phyloP scores from a whole-genome alignment of 768 basidiomycete species.

The Leucocoprinus sp. region DNA sequence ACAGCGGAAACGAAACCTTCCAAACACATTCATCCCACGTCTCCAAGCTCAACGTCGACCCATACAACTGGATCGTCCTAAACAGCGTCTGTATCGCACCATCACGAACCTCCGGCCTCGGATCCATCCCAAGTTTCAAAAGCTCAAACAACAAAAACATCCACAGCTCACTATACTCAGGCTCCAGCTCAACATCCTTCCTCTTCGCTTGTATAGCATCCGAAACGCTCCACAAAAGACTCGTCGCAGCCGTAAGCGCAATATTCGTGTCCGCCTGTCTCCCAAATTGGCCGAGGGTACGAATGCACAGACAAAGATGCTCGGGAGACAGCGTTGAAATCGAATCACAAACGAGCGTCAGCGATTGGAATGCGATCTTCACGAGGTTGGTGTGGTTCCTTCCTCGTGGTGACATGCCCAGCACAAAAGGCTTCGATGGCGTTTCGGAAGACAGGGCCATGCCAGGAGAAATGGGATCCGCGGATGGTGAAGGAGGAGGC shows the following conservation, averaged over 20 bases:
- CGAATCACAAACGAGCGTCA: conserved; percentile 92
- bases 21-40: conserved; percentile 92
- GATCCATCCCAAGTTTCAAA: conserved; percentile 72
- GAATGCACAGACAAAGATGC: conserved; percentile 83
- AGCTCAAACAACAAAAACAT: conserved; percentile 84
- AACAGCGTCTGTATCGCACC: conserved; percentile 95
- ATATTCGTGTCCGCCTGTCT: conserved; percentile 94
- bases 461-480: conserved; percentile 33
- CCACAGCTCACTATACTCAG: conserved; percentile 85
- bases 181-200: conserved; percentile 50
- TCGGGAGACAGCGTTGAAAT: conserved; percentile 72
- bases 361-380: conserved; percentile 88
- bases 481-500: conserved; percentile 23
- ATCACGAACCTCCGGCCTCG: conserved; percentile 80
- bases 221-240: conserved; percentile 91
- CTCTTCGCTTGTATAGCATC: conserved; percentile 89
- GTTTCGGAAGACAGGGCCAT: conserved; percentile 30
- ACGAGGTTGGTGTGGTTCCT: conserved; percentile 70
- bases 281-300: conserved; percentile 86
- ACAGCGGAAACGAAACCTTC: conserved; percentile 81
- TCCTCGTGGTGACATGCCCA: conserved; percentile 51
- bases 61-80: conserved; percentile 89
- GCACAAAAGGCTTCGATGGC: conserved; percentile 36
- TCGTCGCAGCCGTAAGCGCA: conserved; percentile 87
- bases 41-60: conserved; percentile 68